Conservation (phyloP, 169 alveolate genomes). For the Eimeria sp. region DNA sequence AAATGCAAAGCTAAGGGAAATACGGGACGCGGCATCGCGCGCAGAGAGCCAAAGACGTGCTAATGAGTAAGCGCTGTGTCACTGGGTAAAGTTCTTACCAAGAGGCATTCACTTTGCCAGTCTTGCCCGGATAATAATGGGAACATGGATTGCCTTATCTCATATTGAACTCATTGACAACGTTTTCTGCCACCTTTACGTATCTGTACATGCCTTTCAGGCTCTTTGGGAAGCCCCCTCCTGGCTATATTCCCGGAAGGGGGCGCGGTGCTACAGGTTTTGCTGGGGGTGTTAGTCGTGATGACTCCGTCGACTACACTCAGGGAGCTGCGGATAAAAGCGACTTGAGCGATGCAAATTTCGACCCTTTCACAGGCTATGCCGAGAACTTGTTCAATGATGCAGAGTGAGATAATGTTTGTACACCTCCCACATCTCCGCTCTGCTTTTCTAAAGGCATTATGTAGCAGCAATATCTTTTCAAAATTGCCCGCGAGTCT, state of each 20-base stretch:
- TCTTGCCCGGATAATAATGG: neutral
- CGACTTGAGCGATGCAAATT: slow-evolving; percentile 95
- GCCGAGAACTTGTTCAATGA: slow-evolving; percentile 83
- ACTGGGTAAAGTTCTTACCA: neutral
- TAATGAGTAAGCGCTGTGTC: slow-evolving; percentile 6
- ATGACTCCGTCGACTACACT: slow-evolving; percentile 92
- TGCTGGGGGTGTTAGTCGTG: slow-evolving; percentile 99
- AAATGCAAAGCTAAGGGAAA: slow-evolving; percentile 48
- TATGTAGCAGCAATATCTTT: neutral
- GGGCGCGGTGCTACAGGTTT: slow-evolving; percentile 90
- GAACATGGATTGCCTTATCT: neutral
- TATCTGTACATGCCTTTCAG: slow-evolving; percentile 35
- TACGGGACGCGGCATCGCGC: slow-evolving; percentile 57
- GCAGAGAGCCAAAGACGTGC: slow-evolving; percentile 69
- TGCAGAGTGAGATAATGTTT: slow-evolving; percentile 73
- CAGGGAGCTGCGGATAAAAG: slow-evolving; percentile 85
- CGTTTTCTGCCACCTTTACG: neutral
- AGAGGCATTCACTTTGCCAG: neutral
- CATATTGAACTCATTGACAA: neutral
- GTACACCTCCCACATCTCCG: neutral
- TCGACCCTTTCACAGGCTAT: slow-evolving; percentile 97
- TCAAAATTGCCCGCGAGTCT: neutral
- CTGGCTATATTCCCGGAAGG: slow-evolving; percentile 90
- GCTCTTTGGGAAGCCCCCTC: slow-evolving; percentile 85
- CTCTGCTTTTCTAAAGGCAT: neutral